Percentiles rank a stretch among this genome's conserved stretches.
Evolutionary conservation across 768 basidiomycete genomes (phyloP).

Genomic region (Mycena rosella): DNA sequence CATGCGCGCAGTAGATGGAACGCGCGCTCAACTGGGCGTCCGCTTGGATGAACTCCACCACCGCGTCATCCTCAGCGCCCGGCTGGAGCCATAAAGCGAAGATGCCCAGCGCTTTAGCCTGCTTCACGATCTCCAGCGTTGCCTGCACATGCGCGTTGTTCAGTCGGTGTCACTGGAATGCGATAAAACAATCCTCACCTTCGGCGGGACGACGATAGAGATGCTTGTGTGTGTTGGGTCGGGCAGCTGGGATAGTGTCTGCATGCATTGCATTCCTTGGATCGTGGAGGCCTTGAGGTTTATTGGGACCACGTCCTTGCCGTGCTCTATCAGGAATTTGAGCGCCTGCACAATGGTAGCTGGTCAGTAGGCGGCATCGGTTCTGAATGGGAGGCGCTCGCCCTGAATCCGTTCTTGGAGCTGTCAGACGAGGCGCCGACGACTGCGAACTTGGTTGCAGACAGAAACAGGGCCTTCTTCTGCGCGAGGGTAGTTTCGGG

Average conservation of each 20-base stretch:
- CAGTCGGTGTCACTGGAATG: background rate
- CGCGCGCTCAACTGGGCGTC: constrained; percentile 42
- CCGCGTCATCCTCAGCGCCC: constrained; percentile 64
- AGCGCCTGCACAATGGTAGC: constrained; percentile 60
- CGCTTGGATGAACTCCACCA: constrained; percentile 61
- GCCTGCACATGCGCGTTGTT: constrained; percentile 48
- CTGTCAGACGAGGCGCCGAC: constrained; percentile 68
- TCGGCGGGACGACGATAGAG: constrained; percentile 4
- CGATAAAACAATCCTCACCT: background rate
- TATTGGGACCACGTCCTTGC: constrained; percentile 64
- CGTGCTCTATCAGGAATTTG: constrained; percentile 61
- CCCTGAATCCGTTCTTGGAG: constrained; percentile 50
- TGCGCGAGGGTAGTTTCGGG: too few species aligned
- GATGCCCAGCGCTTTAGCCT: constrained; percentile 59
- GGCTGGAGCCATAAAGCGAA: constrained; percentile 77
- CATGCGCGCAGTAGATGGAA: constrained; percentile 24
- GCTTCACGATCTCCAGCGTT: constrained; percentile 62
- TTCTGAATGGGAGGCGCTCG: background rate
- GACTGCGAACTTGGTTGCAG: constrained; percentile 59
- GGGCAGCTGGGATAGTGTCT: constrained; percentile 55
- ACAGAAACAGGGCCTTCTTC: constrained; percentile 6
- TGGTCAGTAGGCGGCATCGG: background rate
- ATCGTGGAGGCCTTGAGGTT: constrained; percentile 60
- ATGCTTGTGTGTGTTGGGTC: constrained; percentile 46
- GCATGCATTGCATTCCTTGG: constrained; percentile 58